Evolutionary conservation across 805 yeast species (phyloP), one percentile per base, ranked within the genome.

Genomic region (Monosporozyma servazzii): DNA sequence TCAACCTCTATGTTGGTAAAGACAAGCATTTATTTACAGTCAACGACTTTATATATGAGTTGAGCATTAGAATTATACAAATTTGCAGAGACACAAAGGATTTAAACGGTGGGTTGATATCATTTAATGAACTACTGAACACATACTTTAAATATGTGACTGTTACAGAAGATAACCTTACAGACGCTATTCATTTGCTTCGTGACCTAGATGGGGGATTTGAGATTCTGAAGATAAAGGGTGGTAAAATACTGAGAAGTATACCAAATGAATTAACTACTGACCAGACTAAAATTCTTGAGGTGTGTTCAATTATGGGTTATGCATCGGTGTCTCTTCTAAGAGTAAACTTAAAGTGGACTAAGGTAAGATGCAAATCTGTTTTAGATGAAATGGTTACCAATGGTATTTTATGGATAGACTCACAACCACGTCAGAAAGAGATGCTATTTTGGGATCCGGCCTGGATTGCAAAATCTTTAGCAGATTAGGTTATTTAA

Each of bases 391-490:
- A 86, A 45, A 81, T 91, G 88, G 84, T 90, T 1, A 74, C 84
- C 55, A 76, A 76, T 48, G 97, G 98, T 3, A 73, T 88, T 50
- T 69, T 91, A 13, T 91, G 99, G 99, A 70, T 89, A 0, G 98
- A 90, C 63, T 67, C 69, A 6, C 82, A 76, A 48, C 68, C 68
- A 2, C 68, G 58, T 1, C 54, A 59, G 13, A 66, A 63, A 1
- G 83, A 78, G 56, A 61, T 58, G 13, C 71, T 71, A 51, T 86
- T 75, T 58, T 86, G 91, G 91, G 87, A 81, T 54, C 88, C 90
- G 0, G 76, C 86, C 1, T 83, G 88, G 88, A 81, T 84, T 50
- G 57, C 53, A n/a, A 25, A 31, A 20, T 31, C 30, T 11, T 17
- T 33, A 5, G 15, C 18, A 6, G 18, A 18, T 11, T 46, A 18